Conservation (phyloP, 768 basidiomycete genomes). For the Pisolithus sp. region DNA sequence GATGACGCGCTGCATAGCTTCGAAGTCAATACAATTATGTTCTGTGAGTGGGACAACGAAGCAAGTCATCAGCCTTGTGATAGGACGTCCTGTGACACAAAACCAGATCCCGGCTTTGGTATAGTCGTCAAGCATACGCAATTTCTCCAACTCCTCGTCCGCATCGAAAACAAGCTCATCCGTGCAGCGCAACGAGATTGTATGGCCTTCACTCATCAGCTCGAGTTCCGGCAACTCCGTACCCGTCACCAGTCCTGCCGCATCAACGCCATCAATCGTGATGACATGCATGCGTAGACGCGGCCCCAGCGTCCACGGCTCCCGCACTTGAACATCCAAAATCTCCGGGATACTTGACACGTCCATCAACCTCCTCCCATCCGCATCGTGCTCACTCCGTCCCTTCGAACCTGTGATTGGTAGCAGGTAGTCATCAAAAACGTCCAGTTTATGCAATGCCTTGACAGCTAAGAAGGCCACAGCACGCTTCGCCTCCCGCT, state of each 20-base stretch:
- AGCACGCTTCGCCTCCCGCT: slow-evolving; percentile 77
- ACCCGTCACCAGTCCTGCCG: slow-evolving; percentile 65
- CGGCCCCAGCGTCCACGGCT: slow-evolving; percentile 58
- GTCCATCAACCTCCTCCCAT: slow-evolving; percentile 40
- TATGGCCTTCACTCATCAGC: slow-evolving; percentile 30
- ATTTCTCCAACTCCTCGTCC: slow-evolving; percentile 40
- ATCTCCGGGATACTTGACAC: slow-evolving; percentile 43
- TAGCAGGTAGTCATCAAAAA: slow-evolving; percentile 78
- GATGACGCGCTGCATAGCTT: slow-evolving; percentile 46
- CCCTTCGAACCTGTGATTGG: slow-evolving; percentile 53
- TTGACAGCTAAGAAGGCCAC: slow-evolving; percentile 77
- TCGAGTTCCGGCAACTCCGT: slow-evolving; percentile 45
- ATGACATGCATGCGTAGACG: slow-evolving; percentile 62
- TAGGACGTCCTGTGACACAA: slow-evolving; percentile 54
- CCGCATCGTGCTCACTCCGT: slow-evolving; percentile 46
- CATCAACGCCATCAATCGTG: slow-evolving; percentile 39
- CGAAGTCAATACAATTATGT: slow-evolving; percentile 49
- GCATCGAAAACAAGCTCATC: slow-evolving; percentile 43
- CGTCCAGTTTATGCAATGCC: slow-evolving; percentile 58
- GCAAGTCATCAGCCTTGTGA: slow-evolving; percentile 45
- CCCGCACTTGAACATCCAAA: slow-evolving; percentile 54
- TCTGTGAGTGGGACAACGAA: slow-evolving; percentile 62
- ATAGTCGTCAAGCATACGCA: slow-evolving; percentile 56
- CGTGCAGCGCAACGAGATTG: slow-evolving; percentile 36
- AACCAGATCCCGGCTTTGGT: slow-evolving; percentile 57